Conservation (phyloP, 169 alveolate genomes). For the Eimeria falciformis region DNA sequence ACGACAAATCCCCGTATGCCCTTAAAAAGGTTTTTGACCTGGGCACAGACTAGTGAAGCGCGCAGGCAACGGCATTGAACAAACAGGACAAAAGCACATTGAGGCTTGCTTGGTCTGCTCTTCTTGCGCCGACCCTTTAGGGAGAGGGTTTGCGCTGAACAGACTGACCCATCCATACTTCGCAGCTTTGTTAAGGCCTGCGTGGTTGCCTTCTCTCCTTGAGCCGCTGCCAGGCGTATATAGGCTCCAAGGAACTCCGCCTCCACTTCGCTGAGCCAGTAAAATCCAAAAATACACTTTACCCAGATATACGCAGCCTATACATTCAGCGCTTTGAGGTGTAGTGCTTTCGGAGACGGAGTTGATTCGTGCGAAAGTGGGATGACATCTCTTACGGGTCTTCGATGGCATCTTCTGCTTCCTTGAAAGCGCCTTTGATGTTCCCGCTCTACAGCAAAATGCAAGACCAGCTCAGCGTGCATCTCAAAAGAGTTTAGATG, state of each 20-base stretch:
- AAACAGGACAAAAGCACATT: no score
- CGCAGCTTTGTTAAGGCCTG: not conserved
- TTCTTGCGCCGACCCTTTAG: no score
- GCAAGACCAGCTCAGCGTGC: not conserved
- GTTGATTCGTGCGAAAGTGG: not conserved
- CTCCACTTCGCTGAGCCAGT: not conserved
- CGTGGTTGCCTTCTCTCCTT: constrained; percentile 12
- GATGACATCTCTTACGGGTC: not conserved
- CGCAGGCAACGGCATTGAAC: no score
- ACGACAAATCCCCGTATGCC: no score
- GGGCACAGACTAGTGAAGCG: no score
- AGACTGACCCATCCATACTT: not conserved
- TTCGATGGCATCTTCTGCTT: not conserved
- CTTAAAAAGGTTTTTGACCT: no score
- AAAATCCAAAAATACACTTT: no score
- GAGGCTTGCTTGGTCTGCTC: no score
- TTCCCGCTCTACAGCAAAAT: not conserved
- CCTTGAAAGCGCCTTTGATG: not conserved
- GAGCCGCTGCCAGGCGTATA: constrained; percentile 30
- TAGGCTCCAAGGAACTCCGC: constrained; percentile 7
- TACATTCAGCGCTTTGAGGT: not conserved
- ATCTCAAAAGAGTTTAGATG: not conserved
- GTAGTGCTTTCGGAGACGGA: not conserved
- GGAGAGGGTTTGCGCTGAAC: no score
- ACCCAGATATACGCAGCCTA: not conserved